Percentiles rank a stretch among this genome's conserved stretches.
These are phyloP conservation scores for Didymella glomerata DNA, from an alignment of 2,329 filamentous ascomycete species.

Conservation along the genomic window DNA sequence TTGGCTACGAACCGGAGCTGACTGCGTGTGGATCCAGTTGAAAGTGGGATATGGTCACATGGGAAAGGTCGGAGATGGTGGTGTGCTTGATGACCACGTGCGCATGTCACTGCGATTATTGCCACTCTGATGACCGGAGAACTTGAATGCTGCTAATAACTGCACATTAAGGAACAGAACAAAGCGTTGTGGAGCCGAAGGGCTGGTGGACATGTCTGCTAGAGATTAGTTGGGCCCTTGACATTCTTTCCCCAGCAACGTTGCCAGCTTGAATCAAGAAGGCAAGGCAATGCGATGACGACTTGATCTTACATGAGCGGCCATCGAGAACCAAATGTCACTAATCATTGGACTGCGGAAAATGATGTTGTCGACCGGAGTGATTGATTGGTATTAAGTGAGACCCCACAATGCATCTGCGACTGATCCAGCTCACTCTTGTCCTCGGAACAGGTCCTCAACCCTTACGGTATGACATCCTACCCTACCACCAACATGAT, in stretches of 20 bases:
- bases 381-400: neutral
- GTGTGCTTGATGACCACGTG: neutral
- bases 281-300: neutral
- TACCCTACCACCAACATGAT: slow-evolving; percentile 22
- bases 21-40: slow-evolving; percentile 1
- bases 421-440: neutral
- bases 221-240: neutral
- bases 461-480: slow-evolving; percentile 22
- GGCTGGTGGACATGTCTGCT: neutral
- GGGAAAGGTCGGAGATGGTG: neutral
- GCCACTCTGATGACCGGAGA: neutral
- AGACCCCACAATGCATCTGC: neutral
- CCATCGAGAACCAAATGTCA: neutral
- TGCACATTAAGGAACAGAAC: neutral
- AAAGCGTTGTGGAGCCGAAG: neutral
- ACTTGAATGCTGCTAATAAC: neutral
- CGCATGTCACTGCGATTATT: neutral
- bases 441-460: slow-evolving; percentile 31
- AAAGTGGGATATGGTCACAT: neutral
- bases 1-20: slow-evolving; percentile 9
- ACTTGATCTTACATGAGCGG: neutral
- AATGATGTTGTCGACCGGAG: neutral
- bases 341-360: neutral
- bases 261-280: too few relatives aligned
- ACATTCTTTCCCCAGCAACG: neutral